Evolutionary conservation across 306 rosid species (phyloP).

Genomic region (Cicer bijugum): DNA sequence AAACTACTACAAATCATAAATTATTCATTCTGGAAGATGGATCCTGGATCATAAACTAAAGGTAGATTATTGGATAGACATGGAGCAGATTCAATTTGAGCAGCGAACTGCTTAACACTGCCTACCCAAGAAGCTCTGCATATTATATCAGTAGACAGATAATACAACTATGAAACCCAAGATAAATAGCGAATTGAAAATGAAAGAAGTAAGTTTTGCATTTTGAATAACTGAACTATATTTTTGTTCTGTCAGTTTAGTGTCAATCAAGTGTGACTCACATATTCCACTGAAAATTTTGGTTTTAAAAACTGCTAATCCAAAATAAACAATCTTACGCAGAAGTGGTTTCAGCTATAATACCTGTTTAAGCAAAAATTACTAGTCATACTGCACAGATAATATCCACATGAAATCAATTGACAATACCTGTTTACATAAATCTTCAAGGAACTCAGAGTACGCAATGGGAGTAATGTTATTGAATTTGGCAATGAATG

Average conservation of each 20-base stretch:
- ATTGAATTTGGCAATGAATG: conserved; percentile 93
- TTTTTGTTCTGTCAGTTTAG: neutral
- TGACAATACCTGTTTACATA: conserved; percentile 81
- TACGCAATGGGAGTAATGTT: conserved; percentile 80
- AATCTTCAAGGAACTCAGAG: conserved; percentile 94
- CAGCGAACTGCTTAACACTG: neutral
- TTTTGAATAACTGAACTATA: neutral
- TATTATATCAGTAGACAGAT: conserved; percentile 11
- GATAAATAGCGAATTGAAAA: conserved; percentile 9
- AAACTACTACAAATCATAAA: neutral
- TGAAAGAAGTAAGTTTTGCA: neutral
- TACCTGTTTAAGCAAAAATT: conserved; percentile 6
- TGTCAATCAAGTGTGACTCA: neutral
- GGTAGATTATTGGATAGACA: neutral
- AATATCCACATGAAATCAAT: conserved; percentile 29
- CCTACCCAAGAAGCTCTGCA: conserved; percentile 1
- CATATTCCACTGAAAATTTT: conserved; percentile 18
- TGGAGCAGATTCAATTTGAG: neutral
- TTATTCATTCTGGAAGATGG: neutral
- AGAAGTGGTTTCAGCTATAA: conserved; percentile 1
- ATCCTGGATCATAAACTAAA: neutral
- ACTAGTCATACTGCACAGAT: conserved; percentile 8
- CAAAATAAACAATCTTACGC: conserved; percentile 20
- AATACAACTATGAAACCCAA: conserved; percentile 5
- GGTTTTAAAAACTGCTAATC: neutral